phyloP scores from a whole-genome alignment of 208 protist genomes.

The Novymonas esmeraldas region DNA sequence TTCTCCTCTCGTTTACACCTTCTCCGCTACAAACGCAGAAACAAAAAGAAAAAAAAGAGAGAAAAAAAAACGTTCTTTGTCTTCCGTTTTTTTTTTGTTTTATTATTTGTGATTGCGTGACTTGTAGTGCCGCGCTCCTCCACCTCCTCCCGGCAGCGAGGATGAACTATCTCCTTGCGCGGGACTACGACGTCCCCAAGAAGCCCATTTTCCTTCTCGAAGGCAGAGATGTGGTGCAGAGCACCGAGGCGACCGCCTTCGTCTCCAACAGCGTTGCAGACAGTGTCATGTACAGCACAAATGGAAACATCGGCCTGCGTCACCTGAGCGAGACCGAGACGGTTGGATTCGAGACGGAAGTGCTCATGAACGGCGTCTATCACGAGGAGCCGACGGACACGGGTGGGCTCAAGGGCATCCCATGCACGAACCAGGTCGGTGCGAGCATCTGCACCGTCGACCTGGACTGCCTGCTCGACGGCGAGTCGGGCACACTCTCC shows the following conservation, averaged over 20 bases:
- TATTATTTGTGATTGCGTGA: neutral
- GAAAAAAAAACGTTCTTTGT: no score
- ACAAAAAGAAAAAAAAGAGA: no score
- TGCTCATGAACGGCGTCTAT: constrained; percentile 84
- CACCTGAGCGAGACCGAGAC: constrained; percentile 81
- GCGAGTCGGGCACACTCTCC: constrained; percentile 79
- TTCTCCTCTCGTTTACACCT: no score
- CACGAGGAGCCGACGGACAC: constrained; percentile 40
- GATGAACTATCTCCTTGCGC: constrained; percentile 51
- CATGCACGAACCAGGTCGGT: constrained; percentile 54
- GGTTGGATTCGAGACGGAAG: constrained; percentile 65
- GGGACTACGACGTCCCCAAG: constrained; percentile 88
- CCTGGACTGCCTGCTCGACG: constrained; percentile 81
- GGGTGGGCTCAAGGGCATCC: constrained; percentile 19
- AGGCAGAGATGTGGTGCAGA: constrained; percentile 76
- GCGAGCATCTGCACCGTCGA: constrained; percentile 67
- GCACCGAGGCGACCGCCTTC: constrained; percentile 73
- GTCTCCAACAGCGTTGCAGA: constrained; percentile 81
- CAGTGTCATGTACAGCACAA: constrained; percentile 88
- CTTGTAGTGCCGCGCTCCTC: no score
- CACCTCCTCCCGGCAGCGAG: constrained; percentile 2
- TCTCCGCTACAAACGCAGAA: no score
- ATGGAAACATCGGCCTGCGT: constrained; percentile 81
- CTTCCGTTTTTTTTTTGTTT: neutral
- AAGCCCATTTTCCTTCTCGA: constrained; percentile 83